Base-by-base conservation (phyloP, 257 asterid genomes). In the Gynochthodes officinalis region DNA sequence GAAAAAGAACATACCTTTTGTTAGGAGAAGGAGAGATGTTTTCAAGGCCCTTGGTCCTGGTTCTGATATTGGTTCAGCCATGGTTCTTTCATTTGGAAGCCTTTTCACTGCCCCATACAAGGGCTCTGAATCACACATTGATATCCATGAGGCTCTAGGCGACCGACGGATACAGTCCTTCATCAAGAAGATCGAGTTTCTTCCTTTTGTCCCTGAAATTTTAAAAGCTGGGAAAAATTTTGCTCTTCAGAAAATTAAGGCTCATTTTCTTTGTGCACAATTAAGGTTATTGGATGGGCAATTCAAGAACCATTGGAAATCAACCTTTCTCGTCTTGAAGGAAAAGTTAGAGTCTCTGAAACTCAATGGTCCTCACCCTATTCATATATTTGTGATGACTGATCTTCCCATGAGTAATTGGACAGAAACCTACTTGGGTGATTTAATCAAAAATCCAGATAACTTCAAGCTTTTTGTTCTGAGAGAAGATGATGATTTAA, bases 221-320 rank as follows among this genome's bases (percentile, higher is more conserved):
- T 23, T 83, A 33, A 75, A 75, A 75, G 92, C 97, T n/a, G 97
- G 96, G 65, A 91, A 86, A 86, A 79, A 77, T 50, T 94, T 89
- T 67, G 89, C 90, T 25, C 87, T 42, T 48, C 76, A 78, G 76
- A 82, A 71, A 30, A 87, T 91, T 49, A 86, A 78, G 73, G 87
- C 85, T 64, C 97, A 96, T 0, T 91, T 86, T 82, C 81, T 94
- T 69, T 91, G 99, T 75, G 91, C 90, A 27, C 98, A 94, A 82
- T 96, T 94, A 46, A 83, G 99, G 74, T 80, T 91, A 77, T 74
- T 89, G 79, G 99, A 94, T 77, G 99, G 99, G 71, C 99, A 94
- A 53, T 94, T 94, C 83, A 94, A 94, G 87, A 88, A 91, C 82
- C 99, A 88, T 30, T 74, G 92, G 88, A 64, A 78, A 79, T 74